phyloP scores from a whole-genome alignment of 1,284 basidiomycete genomes.

The Ceratobasidium sp. region DNA sequence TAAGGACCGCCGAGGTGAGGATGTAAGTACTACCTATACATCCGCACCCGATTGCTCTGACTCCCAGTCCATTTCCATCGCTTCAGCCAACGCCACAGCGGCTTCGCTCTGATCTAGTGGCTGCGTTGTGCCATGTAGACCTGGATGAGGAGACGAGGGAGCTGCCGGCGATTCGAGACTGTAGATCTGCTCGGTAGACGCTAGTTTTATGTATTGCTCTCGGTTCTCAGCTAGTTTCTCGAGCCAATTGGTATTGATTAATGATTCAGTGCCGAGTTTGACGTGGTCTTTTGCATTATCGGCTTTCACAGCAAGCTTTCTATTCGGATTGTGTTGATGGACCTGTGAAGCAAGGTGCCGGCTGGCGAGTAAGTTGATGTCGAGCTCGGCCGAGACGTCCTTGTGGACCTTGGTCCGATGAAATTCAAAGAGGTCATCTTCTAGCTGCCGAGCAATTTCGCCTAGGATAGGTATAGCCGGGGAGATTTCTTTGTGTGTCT shows the following conservation, averaged over 20 bases:
- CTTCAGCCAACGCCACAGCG: no score
- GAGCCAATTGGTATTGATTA: background rate
- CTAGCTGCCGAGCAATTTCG: background rate
- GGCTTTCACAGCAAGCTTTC: background rate
- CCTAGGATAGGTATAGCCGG: background rate
- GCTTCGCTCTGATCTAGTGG: no score
- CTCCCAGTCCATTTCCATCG: no score
- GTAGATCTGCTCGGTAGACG: background rate
- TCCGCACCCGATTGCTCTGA: no score
- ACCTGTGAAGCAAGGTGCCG: background rate
- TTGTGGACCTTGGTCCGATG: background rate
- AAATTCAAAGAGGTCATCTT: background rate
- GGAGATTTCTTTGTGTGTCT: background rate
- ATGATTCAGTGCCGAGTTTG: background rate
- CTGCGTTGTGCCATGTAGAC: no score
- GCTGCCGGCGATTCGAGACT: background rate
- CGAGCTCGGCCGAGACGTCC: background rate
- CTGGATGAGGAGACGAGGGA: no score
- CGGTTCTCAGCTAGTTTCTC: background rate
- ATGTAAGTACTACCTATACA: no score
- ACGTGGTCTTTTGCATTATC: background rate
- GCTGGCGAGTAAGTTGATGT: background rate
- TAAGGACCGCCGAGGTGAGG: no score
- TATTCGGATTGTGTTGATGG: background rate
- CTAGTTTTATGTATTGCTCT: background rate